Evolutionary conservation across 352 stramenopile genomes (phyloP), one percentile per base, ranked within the genome.

Genomic region (Phytophthora multivora): DNA sequence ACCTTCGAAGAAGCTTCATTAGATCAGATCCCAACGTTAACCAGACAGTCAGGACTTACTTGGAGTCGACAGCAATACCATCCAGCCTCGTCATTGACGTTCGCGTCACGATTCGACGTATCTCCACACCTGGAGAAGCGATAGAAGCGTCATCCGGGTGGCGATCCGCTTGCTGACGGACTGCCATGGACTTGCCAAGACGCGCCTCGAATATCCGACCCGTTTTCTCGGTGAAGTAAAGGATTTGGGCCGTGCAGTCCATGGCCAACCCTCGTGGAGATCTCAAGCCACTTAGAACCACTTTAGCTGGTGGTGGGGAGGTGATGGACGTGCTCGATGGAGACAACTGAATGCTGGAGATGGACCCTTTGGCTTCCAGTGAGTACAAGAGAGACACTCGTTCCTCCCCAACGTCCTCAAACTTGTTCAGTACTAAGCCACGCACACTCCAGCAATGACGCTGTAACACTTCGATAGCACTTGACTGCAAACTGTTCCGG

Each of bases 211-310:
- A 87, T 50, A 90, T 77, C 1, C 81, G 71, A 3, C 79, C 81
- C 10, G 80, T 92, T 41, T 90, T 90, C 64, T 90, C 80, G 0
- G 83, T 85, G n/a, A 85, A 89, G 64, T 80, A 92, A 2, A 92
- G 50, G 4, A 55, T 77, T 15, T 75, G 36, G 18, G 66, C 69
- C 0, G 13, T 11, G 0, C 52, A 42, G 25, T 87, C 68, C 3
- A 91, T 21, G 1, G 74, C 68, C 18, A 93, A 59, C 3, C 83
- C 80, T 9, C 83, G 73, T 8, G 83, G 83, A 18, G 71, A 77
- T 4, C 65, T 66, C n/a, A 92, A 50, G 1, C 69, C 67, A 15
- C 33, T 64, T 25, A 92, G 18, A 11, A 89, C n/a, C 0, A 81
- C 38, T 31, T 54, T 51, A 26, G 58, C 28, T 13, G 21, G n/a